These are phyloP conservation scores for Solanum pennellii DNA, from an alignment of 257 asterid species.

Conservation along the genomic window DNA sequence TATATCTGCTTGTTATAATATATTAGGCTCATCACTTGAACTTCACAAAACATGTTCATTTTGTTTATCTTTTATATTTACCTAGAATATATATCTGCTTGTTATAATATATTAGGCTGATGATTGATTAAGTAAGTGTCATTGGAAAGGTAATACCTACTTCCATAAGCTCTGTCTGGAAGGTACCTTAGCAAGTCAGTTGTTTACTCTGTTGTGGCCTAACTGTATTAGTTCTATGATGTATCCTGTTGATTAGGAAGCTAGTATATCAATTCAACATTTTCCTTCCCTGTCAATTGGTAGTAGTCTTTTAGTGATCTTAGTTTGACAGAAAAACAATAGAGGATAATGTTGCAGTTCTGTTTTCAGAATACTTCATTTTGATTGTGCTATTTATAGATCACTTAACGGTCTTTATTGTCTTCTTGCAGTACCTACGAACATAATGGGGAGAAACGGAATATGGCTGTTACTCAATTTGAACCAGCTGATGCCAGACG, in stretches of 20 bases:
- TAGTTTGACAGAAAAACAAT: neutral
- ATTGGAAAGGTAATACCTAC: neutral
- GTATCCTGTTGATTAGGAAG: neutral
- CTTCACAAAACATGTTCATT: neutral
- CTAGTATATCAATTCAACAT: neutral
- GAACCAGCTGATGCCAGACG: constrained; percentile 99
- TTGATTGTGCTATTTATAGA: neutral
- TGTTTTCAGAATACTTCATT: neutral
- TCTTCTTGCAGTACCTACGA: constrained; percentile 52
- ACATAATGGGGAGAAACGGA: constrained; percentile 48
- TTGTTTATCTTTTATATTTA: neutral
- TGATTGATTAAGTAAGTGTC: neutral
- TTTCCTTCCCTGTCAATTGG: neutral
- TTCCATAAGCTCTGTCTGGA: neutral
- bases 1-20: neutral
- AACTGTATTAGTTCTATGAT: neutral
- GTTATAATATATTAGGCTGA: neutral
- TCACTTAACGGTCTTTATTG: neutral
- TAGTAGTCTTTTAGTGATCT: neutral
- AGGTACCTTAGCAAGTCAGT: neutral
- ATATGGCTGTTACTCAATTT: constrained; percentile 22
- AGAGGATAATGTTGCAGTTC: neutral
- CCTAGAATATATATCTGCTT: neutral
- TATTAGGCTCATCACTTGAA: neutral
- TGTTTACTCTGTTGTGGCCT: neutral